These are phyloP conservation scores for Quercus glauca DNA, from an alignment of 306 rosid species.

Conservation along the genomic window DNA sequence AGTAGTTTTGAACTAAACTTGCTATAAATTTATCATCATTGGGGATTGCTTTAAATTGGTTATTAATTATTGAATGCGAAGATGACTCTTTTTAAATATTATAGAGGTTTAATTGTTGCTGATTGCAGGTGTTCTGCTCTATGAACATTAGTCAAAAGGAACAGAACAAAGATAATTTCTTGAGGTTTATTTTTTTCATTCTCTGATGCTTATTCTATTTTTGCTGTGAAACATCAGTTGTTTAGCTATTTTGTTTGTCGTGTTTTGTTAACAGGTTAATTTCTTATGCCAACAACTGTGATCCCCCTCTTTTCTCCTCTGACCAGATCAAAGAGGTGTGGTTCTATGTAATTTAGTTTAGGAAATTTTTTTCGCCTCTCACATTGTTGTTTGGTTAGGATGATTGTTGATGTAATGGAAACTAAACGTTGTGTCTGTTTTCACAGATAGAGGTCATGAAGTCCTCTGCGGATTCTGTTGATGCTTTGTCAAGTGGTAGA, in stretches of 20 bases:
- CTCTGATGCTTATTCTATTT: not conserved
- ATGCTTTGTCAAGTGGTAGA: slow-evolving; percentile 14
- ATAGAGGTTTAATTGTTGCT: slow-evolving; percentile 11
- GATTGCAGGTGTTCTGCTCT: slow-evolving; percentile 59
- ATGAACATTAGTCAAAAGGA: slow-evolving; percentile 50
- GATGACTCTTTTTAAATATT: slow-evolving; percentile 10
- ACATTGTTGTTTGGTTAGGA: slow-evolving; percentile 4
- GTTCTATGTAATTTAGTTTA: slow-evolving; percentile 20
- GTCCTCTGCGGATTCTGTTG: slow-evolving; percentile 36
- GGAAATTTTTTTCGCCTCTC: slow-evolving; percentile 1
- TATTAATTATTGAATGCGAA: not conserved
- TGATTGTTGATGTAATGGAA: slow-evolving; percentile 20
- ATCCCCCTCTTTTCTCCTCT: slow-evolving; percentile 42
- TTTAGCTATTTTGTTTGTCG: slow-evolving; percentile 31
- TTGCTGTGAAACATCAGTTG: not conserved
- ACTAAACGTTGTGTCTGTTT: slow-evolving; percentile 26
- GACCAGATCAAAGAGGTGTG: slow-evolving; percentile 71
- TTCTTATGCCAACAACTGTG: slow-evolving; percentile 44
- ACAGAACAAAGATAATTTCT: slow-evolving; percentile 38
- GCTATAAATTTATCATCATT: not conserved
- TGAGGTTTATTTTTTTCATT: slow-evolving; percentile 41
- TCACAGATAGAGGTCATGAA: slow-evolving; percentile 64
- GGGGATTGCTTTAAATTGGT: not conserved
- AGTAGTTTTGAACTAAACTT: not conserved
- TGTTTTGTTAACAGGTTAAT: slow-evolving; percentile 58